These are phyloP conservation scores for Corymbia calophylla DNA, from an alignment of 441 rosid species.

Conservation along the genomic window DNA sequence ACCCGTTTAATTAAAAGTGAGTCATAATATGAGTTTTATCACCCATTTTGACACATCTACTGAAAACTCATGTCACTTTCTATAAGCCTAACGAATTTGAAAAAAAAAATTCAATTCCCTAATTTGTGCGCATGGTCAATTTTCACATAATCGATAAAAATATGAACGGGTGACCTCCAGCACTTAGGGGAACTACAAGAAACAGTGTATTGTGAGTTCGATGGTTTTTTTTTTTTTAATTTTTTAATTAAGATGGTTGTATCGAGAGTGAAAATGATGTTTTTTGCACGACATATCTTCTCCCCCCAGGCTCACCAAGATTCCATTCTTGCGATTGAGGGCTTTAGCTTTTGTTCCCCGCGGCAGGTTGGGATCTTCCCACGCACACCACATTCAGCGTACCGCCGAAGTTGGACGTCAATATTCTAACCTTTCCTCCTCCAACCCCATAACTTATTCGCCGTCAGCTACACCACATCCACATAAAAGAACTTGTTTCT, in stretches of 20 bases:
- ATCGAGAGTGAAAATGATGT: neutral
- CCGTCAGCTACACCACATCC: neutral
- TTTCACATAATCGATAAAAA: neutral
- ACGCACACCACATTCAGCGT: neutral
- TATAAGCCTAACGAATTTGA: neutral
- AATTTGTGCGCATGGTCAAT: neutral
- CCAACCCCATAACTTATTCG: neutral
- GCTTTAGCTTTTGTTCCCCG: neutral
- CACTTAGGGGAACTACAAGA: neutral
- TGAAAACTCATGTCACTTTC: neutral
- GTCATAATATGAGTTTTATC: no score
- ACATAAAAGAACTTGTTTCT: neutral
- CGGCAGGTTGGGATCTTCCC: neutral
- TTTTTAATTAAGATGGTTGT: neutral
- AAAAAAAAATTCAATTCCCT: no score
- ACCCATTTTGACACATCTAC: no score
- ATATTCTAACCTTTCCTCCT: neutral
- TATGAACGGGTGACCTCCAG: neutral
- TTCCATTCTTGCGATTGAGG: neutral
- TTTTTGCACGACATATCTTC: neutral
- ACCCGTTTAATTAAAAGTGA: no score
- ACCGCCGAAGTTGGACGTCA: neutral
- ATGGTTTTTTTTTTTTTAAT: neutral
- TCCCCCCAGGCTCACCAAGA: neutral
- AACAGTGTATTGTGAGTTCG: neutral